Base-by-base conservation (phyloP, 345 rosid species). In the Eucalyptus regnans region DNA sequence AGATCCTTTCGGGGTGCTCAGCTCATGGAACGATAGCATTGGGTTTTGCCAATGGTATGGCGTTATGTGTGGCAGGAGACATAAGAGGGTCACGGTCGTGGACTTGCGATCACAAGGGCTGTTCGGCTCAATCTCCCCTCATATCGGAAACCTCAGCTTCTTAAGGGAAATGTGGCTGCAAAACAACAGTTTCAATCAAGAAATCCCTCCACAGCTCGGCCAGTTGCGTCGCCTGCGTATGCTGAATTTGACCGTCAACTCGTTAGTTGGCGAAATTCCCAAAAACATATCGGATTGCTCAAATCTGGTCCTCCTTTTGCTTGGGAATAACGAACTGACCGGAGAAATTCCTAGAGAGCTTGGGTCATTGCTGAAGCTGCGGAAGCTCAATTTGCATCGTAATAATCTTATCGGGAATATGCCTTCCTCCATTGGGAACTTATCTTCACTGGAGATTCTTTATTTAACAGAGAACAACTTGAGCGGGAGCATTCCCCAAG, bases 371-470 rank as follows among this genome's bases (percentile, higher is more conserved):
- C 64, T 12, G 7, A 58, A 58, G 64, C n/a, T 58, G 0, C 64
- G 0, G 6, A 7, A 5, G 7, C 2, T 58, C 29, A 0, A 0
- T 23, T 0, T 58, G 64, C 0, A 10, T 58, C 7, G 0, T 58
- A 58, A 58, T 11, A 58, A 58, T 23, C 64, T 58, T 23, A 58
- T 1, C 1, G 7, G 64, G n/a, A 25, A 16, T 50, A 50, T 50
- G 51, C 17, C 51, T 50, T 50, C 16, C 17, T 50, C 0, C 0
- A 50, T 50, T 50, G 17, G 51, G 51, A 50, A 50, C 51, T 50
- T 50, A 14, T 50, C 51, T 50, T 50, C 51, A 50, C 7, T 50
- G 1, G 3, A 14, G 6, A 6, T 2, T 0, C 51, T 50, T 50
- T 14, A 0, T 1, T 5, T 50, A 14, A 50, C 0, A 0, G 51